Evolutionary conservation across 805 yeast genomes (phyloP), one percentile per base, ranked within the genome.

Genomic region (Tetrapisispora taiwanensis): DNA sequence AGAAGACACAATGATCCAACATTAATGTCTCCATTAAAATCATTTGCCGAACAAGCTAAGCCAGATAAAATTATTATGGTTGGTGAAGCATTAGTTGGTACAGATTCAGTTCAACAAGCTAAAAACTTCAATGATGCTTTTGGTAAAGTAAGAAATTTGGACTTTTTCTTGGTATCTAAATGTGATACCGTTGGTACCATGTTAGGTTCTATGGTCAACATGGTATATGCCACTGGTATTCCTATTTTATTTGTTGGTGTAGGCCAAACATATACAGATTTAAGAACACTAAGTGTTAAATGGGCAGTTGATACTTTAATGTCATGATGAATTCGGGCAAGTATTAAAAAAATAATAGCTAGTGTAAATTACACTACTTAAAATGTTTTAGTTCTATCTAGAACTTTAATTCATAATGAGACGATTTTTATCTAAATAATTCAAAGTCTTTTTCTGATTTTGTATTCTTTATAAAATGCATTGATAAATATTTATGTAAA

Each of bases 51-150:
- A 55, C 89, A 94, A 41, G 97, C 97, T 2, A 75, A 86, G 41
- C 98, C 97, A 0, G 92, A 90, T 65, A 90, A 86, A 62, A 90
- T 90, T 55, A 89, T 90, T 58, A 92, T 92, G 97, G 98, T 90
- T 17, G 97, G 97, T 35, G 98, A 90, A 65, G 98, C 98, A 0
- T 70, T 90, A 32, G 97, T 90, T 1, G 98, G 98, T 15, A 89
- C 97, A 0, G 98, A 90, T 60, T 86, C 97, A 1, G 97, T 92
- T 3, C 84, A 84, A 63, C 98, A 90, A 63, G 97, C 97, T 0
- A 77, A 78, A 42, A 89, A 92, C 60, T 90, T 90, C 69, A 89
- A 90, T 60, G 78, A 79, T 53, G 96, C 97, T 0, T 90, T 92
- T 66, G 97, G 97, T 18, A 79, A 81, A 45, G 75, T 73, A 32